Base-by-base conservation (phyloP, 1,284 basidiomycete species). In the Malassezia vespertilionis region DNA sequence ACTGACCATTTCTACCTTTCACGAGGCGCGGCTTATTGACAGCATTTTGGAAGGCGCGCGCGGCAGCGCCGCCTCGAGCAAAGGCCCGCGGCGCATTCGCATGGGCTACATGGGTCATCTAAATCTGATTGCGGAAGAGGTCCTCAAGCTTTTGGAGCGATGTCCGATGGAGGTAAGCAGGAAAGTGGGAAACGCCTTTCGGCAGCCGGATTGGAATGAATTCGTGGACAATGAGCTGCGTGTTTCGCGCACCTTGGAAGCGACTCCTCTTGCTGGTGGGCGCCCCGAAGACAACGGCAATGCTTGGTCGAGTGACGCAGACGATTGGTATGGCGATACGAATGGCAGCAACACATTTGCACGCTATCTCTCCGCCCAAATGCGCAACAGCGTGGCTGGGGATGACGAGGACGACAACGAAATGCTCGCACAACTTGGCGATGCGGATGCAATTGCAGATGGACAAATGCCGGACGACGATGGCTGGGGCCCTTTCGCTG, bases 81-180 rank as follows among this genome's bases (percentile, higher is more conserved):
- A 49, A 3, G 56, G 55, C 5, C 64, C 63, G 9, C 53, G 65
- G 6, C 55, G 52, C 11, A 64, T 70, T 22, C 60, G 68, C 11
- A 52, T 70, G 4, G 89, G 90, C 1, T 93, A 87, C 73, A 97
- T 97, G 91, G 91, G 91, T 0, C 90, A 97, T 69, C 79, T 97
- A 33, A 85, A 84, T 10, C 79, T 96, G 53, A 89, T 99, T 55
- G 82, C 86, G 0, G 87, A 90, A 69, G 87, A 90, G 61, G 82
- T 89, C 11, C 81, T 89, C 63, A 80, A 79, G 50, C 81, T 86
- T 5, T 76, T 91, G 31, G 82, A 88, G 36, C 81, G 84, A 36
- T 90, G 87, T 72, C 87, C 89, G 6, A 33, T 54, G 17, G 57
- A 60, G 33, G 50, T 69, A n/a, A 56, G 53, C 9, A 36, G 50